Percentiles rank a stretch among this genome's conserved stretches.
phyloP scores from a whole-genome alignment of 2,329 filamentous ascomycete genomes.

The Mycosphaerella sp. region DNA sequence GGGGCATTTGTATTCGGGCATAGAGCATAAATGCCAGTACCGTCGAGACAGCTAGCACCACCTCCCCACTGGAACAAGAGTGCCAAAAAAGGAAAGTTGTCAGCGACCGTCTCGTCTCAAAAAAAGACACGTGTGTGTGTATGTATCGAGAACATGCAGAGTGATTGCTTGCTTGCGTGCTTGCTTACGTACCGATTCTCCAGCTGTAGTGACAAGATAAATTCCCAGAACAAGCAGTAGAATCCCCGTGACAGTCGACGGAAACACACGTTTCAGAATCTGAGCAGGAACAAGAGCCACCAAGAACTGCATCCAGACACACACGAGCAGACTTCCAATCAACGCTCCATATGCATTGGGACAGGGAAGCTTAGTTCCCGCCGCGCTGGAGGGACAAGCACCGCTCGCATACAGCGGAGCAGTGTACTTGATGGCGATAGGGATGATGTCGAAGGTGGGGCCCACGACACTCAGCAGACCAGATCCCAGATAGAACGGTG shows the following conservation, averaged over 20 bases:
- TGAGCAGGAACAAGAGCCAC: constrained; percentile 16
- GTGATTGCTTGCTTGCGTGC: too few relatives aligned
- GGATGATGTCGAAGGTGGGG: constrained; percentile 22
- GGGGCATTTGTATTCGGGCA: constrained; percentile 19
- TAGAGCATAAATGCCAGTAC: constrained; percentile 14
- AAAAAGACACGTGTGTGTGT: too few relatives aligned
- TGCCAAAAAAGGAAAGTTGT: too few relatives aligned
- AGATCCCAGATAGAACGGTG: constrained; percentile 17
- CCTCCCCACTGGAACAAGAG: constrained; percentile 15
- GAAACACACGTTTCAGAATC: constrained; percentile 18
- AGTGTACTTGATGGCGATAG: constrained; percentile 18
- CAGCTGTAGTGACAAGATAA: constrained; percentile 20
- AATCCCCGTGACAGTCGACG: constrained; percentile 15
- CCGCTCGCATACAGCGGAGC: constrained; percentile 14
- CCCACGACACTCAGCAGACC: constrained; percentile 18
- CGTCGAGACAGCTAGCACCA: constrained; percentile 18
- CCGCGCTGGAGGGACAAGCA: constrained; percentile 11
- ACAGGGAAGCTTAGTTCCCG: constrained; percentile 16
- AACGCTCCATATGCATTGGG: constrained; percentile 17
- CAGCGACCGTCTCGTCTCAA: too few relatives aligned
- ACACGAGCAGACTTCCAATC: constrained; percentile 18
- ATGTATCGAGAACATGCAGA: too few relatives aligned
- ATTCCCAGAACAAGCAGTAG: constrained; percentile 17
- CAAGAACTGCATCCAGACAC: constrained; percentile 21
- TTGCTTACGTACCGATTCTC: constrained; percentile 7